Percentiles rank a stretch among this genome's conserved stretches.
These are phyloP conservation scores for Ceratocystis harringtonii DNA, from an alignment of 2,329 filamentous ascomycete genomes.

Conservation along the genomic window DNA sequence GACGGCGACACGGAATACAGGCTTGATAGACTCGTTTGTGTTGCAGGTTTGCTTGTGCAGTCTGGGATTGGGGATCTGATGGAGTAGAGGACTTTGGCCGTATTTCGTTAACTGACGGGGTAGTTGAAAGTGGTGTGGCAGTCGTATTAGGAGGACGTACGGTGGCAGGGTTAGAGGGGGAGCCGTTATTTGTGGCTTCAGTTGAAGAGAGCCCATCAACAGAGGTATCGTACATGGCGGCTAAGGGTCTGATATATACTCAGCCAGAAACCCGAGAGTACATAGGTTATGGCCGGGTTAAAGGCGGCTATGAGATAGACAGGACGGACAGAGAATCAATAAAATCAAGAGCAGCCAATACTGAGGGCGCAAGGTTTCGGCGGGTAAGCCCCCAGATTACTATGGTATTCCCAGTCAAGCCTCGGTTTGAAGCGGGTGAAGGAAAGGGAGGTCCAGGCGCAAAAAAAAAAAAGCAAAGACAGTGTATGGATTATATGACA, in stretches of 20 bases:
- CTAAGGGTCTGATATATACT: not conserved
- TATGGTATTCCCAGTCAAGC: not conserved
- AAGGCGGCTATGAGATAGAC: slow-evolving; percentile 1
- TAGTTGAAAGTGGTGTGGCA: not conserved
- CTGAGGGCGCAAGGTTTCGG: not conserved
- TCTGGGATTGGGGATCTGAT: slow-evolving; percentile 7
- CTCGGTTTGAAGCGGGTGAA: slow-evolving; percentile 18
- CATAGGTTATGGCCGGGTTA: not conserved
- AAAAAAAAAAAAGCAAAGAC: slow-evolving; percentile 8
- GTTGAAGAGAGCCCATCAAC: not conserved
- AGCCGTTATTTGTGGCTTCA: slow-evolving; percentile 16
- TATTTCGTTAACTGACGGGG: not conserved
- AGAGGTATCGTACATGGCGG: slow-evolving; percentile 8
- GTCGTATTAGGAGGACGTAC: not conserved
- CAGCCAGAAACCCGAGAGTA: not conserved
- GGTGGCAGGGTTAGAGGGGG: not conserved
- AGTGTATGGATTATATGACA: not conserved
- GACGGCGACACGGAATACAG: slow-evolving; percentile 45
- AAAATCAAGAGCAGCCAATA: not conserved
- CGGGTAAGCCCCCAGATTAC: not conserved
- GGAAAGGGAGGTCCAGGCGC: slow-evolving; percentile 12
- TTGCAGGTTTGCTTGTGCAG: slow-evolving; percentile 22
- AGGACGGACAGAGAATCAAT: not conserved
- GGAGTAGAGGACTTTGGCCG: not conserved
- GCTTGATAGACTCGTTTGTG: slow-evolving; percentile 50